These are phyloP conservation scores for Strobilomyces dryophilus DNA, from an alignment of 768 basidiomycete species.

Conservation along the genomic window DNA sequence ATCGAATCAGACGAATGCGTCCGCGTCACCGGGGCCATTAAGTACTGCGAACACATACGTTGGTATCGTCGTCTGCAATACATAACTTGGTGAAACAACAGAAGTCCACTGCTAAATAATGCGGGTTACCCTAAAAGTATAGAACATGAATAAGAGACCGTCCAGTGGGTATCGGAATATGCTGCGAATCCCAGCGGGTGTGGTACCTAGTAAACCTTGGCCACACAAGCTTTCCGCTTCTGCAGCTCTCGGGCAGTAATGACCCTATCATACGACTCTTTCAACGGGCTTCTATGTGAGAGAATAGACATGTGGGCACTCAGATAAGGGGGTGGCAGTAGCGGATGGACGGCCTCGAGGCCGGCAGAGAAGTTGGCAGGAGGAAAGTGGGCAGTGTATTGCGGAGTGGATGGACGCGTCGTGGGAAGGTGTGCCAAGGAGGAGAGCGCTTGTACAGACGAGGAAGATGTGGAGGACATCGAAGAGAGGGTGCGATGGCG, in stretches of 20 bases:
- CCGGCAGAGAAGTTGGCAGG: conserved; percentile 50
- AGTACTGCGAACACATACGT: neutral
- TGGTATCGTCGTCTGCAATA: conserved; percentile 6
- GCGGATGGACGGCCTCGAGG: conserved; percentile 60
- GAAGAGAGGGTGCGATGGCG: conserved; percentile 55
- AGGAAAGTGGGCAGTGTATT: conserved; percentile 61
- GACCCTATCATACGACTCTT: conserved; percentile 68
- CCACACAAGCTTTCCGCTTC: conserved; percentile 14
- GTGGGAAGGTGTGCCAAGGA: conserved; percentile 53
- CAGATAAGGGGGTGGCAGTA: conserved; percentile 70
- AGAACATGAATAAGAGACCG: conserved; percentile 21
- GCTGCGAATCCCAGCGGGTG: neutral
- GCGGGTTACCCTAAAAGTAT: conserved; percentile 26
- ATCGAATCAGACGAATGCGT: neutral
- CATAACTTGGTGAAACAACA: conserved; percentile 8
- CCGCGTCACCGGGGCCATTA: conserved; percentile 6
- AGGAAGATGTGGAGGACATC: conserved; percentile 47
- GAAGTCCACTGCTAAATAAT: conserved; percentile 14
- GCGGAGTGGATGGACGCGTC: conserved; percentile 34
- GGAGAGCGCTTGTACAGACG: conserved; percentile 49
- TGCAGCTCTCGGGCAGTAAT: conserved; percentile 48
- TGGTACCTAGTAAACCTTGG: neutral
- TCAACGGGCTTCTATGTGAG: conserved; percentile 58
- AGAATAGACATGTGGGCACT: conserved; percentile 68
- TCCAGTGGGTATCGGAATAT: conserved; percentile 22